Base-by-base conservation (phyloP, 2,329 filamentous ascomycete species). In the Stagonosporopsis tanaceti region DNA sequence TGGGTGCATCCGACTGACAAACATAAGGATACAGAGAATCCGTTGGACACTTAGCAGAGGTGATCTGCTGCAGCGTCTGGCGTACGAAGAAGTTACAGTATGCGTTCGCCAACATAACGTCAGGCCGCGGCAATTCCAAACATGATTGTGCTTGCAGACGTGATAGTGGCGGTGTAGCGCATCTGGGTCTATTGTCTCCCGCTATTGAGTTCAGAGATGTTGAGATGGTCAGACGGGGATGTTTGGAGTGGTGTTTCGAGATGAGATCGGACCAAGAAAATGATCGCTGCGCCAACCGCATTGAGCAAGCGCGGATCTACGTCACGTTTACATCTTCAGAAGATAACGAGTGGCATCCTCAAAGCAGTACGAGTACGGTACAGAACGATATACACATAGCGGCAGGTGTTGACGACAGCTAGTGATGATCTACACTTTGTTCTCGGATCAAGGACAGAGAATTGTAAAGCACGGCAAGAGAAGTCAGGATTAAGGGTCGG, bases 161-260 rank as follows among this genome's bases (percentile, higher is more conserved):
- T 17, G 38, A 39, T 15, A 41, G 20, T 41, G 39, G 20, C 35
- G 22, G 20, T n/a, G 17, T 35, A 40, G 3, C 38, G n/a, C 39
- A 15, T 38, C 48, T n/a, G 6, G 15, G 22, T 14, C 2, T 30
- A 30, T 39, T 8, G 9, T 32, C 42, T 28, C 6, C 51, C 53
- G 48, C 37, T 30, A 28, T 22, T 42, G 39, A 15, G 8, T 3
- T 42, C n/a, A 47, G 39, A n/a, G 38, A 15, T 45, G 47, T 20
- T 53, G 51, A 46, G 46, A 61, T 61, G 44, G 53, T 69, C 65
- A 71, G 67, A 72, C 69, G 35, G 37, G 47, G 51, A 64, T 66
- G 70, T 72, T 70, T 72, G 57, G 61, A 59, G 47, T 67, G 32
- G 62, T 63, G 67, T 71, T 71, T 71, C 63, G 61, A 54, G 37